Percentiles rank a stretch among this genome's conserved stretches.
phyloP scores from a whole-genome alignment of 345 rosid species.

The Pistacia atlantica region DNA sequence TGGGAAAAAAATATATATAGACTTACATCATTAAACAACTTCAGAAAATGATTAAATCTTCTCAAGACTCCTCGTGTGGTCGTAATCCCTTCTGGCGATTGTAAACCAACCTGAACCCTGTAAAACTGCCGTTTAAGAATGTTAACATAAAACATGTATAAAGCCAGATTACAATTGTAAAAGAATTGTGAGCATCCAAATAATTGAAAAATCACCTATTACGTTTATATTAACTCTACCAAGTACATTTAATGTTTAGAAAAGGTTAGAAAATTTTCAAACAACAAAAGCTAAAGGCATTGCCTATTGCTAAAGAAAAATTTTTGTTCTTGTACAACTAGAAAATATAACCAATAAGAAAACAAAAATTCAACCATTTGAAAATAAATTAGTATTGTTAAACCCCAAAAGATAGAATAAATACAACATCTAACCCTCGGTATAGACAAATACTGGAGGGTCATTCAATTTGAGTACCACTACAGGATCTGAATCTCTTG shows the following conservation, averaged over 20 bases:
- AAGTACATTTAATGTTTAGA: not conserved
- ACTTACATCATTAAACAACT: conserved; percentile 85
- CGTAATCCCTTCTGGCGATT: conserved; percentile 89
- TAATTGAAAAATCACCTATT: not conserved
- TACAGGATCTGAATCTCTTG: conserved; percentile 93
- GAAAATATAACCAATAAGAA: not conserved
- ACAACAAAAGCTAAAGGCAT: not conserved
- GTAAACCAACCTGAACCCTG: conserved; percentile 94
- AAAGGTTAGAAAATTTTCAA: not conserved
- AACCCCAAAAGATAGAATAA: conserved; percentile 15
- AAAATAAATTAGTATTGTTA: conserved; percentile 7
- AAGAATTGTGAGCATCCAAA: not conserved
- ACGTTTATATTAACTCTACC: not conserved
- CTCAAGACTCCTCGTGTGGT: conserved; percentile 67
- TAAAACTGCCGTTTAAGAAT: conserved; percentile 83
- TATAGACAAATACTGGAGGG: conserved; percentile 30
- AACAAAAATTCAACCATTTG: not conserved
- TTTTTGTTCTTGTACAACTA: not conserved
- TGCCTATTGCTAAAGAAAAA: not conserved
- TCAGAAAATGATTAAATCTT: conserved; percentile 94
- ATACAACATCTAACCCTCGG: conserved; percentile 33
- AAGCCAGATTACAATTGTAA: not conserved
- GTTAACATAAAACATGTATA: conserved; percentile 38
- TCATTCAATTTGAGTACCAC: conserved; percentile 67
- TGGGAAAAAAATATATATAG: conserved; percentile 5